phyloP scores from a whole-genome alignment of 495 filamentous ascomycete species.

The Delitschia confertaspora region DNA sequence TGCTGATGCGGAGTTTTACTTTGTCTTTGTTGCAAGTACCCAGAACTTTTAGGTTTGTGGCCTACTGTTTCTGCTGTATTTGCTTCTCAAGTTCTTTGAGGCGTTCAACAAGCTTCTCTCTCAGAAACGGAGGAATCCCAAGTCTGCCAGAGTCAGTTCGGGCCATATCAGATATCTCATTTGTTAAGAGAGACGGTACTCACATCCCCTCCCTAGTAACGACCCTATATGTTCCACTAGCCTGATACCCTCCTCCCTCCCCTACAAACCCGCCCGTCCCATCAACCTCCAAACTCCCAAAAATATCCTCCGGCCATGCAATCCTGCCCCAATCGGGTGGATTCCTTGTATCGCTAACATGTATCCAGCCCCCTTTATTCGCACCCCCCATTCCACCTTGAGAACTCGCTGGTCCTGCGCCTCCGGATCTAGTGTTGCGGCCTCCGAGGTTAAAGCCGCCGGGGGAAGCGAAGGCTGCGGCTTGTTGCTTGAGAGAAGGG shows the following conservation, averaged over 20 bases:
- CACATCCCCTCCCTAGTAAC: slow-evolving; percentile 62
- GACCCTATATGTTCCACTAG: slow-evolving; percentile 59
- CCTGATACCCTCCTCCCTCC: slow-evolving; percentile 50
- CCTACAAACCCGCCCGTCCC: slow-evolving; percentile 61
- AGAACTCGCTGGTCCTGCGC: slow-evolving; percentile 64
- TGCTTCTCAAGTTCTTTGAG: slow-evolving; percentile 12
- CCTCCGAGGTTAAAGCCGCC: slow-evolving; percentile 61
- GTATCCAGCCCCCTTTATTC: slow-evolving; percentile 78
- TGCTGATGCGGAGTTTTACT: too few relatives aligned
- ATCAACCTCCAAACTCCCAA: slow-evolving; percentile 86
- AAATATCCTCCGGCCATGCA: slow-evolving; percentile 82
- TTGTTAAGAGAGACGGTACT: too few relatives aligned
- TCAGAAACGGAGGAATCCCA: slow-evolving; percentile 49
- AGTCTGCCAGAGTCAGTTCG: slow-evolving; percentile 34
- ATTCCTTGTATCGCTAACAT: slow-evolving; percentile 73
- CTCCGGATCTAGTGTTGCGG: slow-evolving; percentile 40
- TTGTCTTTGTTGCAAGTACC: neutral
- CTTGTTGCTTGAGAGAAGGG: slow-evolving; percentile 63
- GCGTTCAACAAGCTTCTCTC: slow-evolving; percentile 46
- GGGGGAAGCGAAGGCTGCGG: slow-evolving; percentile 67
- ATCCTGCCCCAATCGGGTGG: slow-evolving; percentile 88
- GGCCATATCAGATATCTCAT: neutral
- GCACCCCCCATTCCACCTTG: slow-evolving; percentile 79
- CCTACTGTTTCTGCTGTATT: neutral
- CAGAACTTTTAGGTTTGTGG: neutral